Evolutionary conservation across 192 early-diverging fungal species (phyloP).

Genomic region (Backusella psychrophila): DNA sequence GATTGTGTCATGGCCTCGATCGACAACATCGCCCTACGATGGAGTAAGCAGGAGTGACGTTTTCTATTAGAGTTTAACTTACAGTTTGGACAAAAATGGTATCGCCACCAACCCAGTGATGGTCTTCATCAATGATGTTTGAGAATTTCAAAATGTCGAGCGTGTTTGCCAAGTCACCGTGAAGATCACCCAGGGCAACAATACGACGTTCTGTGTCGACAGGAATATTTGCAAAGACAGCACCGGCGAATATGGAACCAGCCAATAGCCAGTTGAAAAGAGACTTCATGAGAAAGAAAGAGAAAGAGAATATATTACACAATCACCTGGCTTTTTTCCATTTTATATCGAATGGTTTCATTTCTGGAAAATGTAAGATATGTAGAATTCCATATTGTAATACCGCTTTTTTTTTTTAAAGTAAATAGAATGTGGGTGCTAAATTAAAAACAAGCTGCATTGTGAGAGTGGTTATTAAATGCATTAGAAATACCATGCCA

Average conservation of each 20-base stretch:
- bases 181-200: constrained; percentile 70
- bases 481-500: too few species aligned
- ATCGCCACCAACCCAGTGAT: constrained; percentile 58
- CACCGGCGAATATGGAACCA: not conserved
- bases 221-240: not conserved
- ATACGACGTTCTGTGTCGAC: constrained; percentile 36
- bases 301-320: not conserved
- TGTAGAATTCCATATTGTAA: not conserved
- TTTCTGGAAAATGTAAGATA: not conserved
- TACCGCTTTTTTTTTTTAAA: not conserved
- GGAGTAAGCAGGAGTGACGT: not conserved
- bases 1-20: constrained; percentile 73
- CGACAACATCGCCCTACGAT: constrained; percentile 68
- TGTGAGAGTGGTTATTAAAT: too few species aligned
- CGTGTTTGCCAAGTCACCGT: constrained; percentile 59
- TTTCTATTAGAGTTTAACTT: not conserved
- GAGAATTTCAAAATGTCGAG: constrained; percentile 56
- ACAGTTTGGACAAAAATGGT: constrained; percentile 67
- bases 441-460: too few species aligned
- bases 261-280: not conserved
- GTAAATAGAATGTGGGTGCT: too few species aligned
- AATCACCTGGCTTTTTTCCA: too few species aligned
- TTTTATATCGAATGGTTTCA: not conserved
- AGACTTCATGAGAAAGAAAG: not conserved
- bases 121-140: constrained; percentile 51